A percentile compares a stretch with the other conserved stretches of the same genome.
phyloP scores from a whole-genome alignment of 108 stramenopile genomes.

The Nitzschia sp. region DNA sequence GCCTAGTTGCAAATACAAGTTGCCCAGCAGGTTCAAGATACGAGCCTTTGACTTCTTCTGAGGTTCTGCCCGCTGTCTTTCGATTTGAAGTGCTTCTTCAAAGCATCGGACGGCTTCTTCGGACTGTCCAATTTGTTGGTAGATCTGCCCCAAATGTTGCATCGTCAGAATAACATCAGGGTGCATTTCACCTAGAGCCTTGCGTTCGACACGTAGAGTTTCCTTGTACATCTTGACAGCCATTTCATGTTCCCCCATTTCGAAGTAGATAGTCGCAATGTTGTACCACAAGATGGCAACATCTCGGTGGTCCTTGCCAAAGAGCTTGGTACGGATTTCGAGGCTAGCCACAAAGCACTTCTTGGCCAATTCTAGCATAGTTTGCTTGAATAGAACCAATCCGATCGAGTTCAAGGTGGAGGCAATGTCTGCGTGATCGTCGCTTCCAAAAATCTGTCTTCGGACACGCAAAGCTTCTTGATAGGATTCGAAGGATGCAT shows the following conservation, averaged over 20 bases:
- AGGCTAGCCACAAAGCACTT: slow-evolving; percentile 62
- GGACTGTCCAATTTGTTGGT: slow-evolving; percentile 57
- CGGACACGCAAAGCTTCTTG: slow-evolving; percentile 65
- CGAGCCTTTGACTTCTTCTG: slow-evolving; percentile 38
- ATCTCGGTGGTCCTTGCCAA: slow-evolving; percentile 45
- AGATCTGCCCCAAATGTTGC: slow-evolving; percentile 60
- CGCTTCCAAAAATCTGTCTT: slow-evolving; percentile 46
- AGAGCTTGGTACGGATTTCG: slow-evolving; percentile 47
- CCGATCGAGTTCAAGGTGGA: slow-evolving; percentile 61
- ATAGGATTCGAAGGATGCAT: slow-evolving; percentile 51
- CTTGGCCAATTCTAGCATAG: slow-evolving; percentile 55
- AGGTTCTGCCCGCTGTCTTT: slow-evolving; percentile 18
- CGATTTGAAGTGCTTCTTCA: slow-evolving; percentile 51
- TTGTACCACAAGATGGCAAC: slow-evolving; percentile 54
- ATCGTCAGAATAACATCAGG: slow-evolving; percentile 60
- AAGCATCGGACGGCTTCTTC: slow-evolving; percentile 53
- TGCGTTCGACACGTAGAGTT: slow-evolving; percentile 52
- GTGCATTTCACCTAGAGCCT: slow-evolving; percentile 51
- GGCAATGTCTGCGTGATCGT: slow-evolving; percentile 57
- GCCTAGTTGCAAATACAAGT: slow-evolving; percentile 51
- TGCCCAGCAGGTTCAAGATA: slow-evolving; percentile 57
- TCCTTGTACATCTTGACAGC: slow-evolving; percentile 57
- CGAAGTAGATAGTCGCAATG: slow-evolving; percentile 61
- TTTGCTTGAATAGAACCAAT: slow-evolving; percentile 58
- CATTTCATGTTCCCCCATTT: slow-evolving; percentile 53